Base-by-base conservation (phyloP, 768 basidiomycete genomes). In the Phanerochaete sordida region DNA sequence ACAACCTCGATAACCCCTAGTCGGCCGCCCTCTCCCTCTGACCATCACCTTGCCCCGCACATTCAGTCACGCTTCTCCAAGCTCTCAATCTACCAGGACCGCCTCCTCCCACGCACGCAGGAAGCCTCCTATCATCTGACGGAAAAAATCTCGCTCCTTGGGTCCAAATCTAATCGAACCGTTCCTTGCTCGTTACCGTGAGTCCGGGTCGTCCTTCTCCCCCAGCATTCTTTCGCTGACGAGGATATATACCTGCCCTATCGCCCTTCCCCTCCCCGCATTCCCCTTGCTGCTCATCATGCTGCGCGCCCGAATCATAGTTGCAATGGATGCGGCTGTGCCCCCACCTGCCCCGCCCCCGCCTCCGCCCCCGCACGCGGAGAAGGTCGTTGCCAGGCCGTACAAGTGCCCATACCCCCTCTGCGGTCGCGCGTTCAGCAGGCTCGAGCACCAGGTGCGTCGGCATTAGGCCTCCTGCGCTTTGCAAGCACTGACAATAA, bases 391-490 rank as follows among this genome's bases (percentile, higher is more conserved):
- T 43, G 73, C 86, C 0, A 75, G 95, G 59, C 96, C 96, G 0
- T 99, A 98, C 86, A 98, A 98, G 72, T 99, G 96, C 72, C 96
- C 96, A 2, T 92, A 91, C 72, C 81, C 81, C 3, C 82, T 92
- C 30, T 99, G 96, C 70, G 93, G 92, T 27, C 82, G 94, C n/a
- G 94, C 96, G 0, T 99, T 99, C 75, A 95, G 91, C 69, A 81
- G 96, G 58, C 84, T 98, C 24, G 96, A 99, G 73, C 96, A 99
- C 73, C 94, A 95, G 85, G 94, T 91, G 66, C 62, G 81, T 73
- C 33, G 27, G 56, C 50, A 35, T 7, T 1, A 46, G 28, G 39
- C 26, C 39, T n/a, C n/a, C n/a, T n/a, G n/a, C n/a, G n/a, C n/a
- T n/a, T n/a, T n/a, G 26, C 28, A 52, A 15, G 2, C 33, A 13